Conservation (phyloP, 164 flowering plant species). For the Piper betle region DNA sequence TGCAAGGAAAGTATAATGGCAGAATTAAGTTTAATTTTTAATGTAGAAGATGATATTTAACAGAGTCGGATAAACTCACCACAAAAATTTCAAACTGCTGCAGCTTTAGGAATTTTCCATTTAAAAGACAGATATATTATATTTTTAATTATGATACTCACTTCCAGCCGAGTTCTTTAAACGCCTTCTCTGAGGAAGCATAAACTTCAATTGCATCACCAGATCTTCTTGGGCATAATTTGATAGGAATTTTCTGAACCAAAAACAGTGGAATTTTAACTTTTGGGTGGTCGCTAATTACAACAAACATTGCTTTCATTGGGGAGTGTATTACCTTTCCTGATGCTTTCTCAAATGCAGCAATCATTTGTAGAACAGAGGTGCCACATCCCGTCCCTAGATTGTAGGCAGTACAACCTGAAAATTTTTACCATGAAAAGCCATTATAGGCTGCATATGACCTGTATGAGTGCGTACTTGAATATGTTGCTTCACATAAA, state of each 20-base stretch:
- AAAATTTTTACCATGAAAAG: background rate
- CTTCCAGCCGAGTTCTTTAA: slow-evolving; percentile 88
- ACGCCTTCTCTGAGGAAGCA: slow-evolving; percentile 82
- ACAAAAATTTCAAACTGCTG: too few relatives aligned
- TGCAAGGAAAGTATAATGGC: too few relatives aligned
- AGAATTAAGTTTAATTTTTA: too few relatives aligned
- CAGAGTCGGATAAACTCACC: too few relatives aligned
- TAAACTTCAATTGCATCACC: slow-evolving; percentile 95
- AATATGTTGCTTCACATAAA: too few relatives aligned
- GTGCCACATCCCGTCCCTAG: slow-evolving; percentile 69
- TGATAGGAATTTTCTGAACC: slow-evolving; percentile 56
- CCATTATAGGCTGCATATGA: background rate
- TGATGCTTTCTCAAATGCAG: slow-evolving; percentile 68
- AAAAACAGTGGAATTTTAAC: background rate
- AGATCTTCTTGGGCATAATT: slow-evolving; percentile 64
- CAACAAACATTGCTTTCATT: background rate
- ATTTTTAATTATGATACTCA: slow-evolving; percentile 20
- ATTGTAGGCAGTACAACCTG: slow-evolving; percentile 74
- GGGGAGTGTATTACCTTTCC: slow-evolving; percentile 36
- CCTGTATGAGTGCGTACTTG: background rate
- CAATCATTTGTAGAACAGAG: slow-evolving; percentile 70
- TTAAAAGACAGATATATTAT: too few relatives aligned
- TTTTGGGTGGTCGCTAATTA: background rate
- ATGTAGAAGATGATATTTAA: too few relatives aligned
- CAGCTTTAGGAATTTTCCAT: too few relatives aligned